Evolutionary conservation across 1,284 basidiomycete genomes (phyloP).

Genomic region (Puccinia novopanici): DNA sequence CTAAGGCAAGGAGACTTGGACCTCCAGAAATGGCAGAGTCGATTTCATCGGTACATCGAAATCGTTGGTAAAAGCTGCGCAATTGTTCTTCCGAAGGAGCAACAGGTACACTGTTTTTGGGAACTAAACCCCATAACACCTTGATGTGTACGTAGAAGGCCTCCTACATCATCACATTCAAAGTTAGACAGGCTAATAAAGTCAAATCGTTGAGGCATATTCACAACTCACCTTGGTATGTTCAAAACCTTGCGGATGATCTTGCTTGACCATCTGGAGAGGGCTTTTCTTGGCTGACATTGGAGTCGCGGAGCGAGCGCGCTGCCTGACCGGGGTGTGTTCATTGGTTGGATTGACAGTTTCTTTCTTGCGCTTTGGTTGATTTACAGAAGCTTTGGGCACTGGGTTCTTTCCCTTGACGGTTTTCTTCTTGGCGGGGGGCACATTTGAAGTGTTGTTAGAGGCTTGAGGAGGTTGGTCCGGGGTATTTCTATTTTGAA

Average conservation of each 20-base stretch:
- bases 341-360: not conserved
- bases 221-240: slow-evolving; percentile 12
- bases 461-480: not conserved
- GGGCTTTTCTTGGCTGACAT: not conserved
- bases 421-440: not conserved
- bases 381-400: not conserved
- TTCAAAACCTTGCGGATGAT: slow-evolving; percentile 25
- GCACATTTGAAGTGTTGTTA: not conserved
- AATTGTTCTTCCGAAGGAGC: not conserved
- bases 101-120: not conserved
- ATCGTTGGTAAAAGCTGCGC: slow-evolving; percentile 16
- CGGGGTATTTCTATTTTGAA: not conserved
- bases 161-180: slow-evolving; percentile 7
- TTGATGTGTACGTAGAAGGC: no score
- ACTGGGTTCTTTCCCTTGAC: not conserved
- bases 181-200: not conserved
- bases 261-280: slow-evolving; percentile 5
- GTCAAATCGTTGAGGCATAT: not conserved
- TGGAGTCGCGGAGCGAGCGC: not conserved
- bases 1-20: not conserved
- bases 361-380: not conserved
- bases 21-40: not conserved
- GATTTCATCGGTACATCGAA: not conserved
- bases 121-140: slow-evolving; percentile 29
- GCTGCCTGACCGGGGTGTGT: not conserved